A percentile compares a stretch with the other conserved stretches of the same genome.
Evolutionary conservation across 1,284 basidiomycete genomes (phyloP).

Genomic region (Gastroboletus turbinatus): DNA sequence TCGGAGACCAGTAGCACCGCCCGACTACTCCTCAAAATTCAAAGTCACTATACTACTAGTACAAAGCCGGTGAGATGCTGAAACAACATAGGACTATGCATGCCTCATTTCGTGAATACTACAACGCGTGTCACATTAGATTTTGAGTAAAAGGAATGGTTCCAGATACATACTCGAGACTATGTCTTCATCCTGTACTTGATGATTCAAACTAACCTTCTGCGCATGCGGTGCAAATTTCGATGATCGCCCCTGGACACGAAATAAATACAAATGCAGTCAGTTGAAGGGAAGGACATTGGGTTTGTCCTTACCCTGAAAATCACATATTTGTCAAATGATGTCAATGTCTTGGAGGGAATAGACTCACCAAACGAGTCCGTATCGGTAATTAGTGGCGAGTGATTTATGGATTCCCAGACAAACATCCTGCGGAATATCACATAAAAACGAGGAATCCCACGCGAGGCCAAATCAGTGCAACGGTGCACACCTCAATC

Average conservation of each 20-base stretch:
- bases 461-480: neutral
- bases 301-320: conserved; percentile 21
- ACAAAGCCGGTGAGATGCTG: neutral
- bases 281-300: conserved; percentile 22
- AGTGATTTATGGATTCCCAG: conserved; percentile 90
- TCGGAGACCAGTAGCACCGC: no score
- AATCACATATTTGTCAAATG: neutral
- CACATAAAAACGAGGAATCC: neutral
- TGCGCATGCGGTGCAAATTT: conserved; percentile 92
- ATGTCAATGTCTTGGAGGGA: neutral
- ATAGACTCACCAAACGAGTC: conserved; percentile 76
- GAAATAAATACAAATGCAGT: conserved; percentile 6
- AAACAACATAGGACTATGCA: neutral
- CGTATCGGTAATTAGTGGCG: conserved; percentile 88
- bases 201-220: conserved; percentile 87
- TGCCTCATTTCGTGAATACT: conserved; percentile 44
- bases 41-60: neutral
- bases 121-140: neutral
- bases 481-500: conserved; percentile 64
- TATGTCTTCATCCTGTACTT: conserved; percentile 92
- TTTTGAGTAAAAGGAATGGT: neutral
- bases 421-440: conserved; percentile 66
- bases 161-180: conserved; percentile 73
- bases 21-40: neutral
- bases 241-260: conserved; percentile 76